Base-by-base conservation (phyloP, 1,284 basidiomycete genomes). In the Ceratobasidium sp. region DNA sequence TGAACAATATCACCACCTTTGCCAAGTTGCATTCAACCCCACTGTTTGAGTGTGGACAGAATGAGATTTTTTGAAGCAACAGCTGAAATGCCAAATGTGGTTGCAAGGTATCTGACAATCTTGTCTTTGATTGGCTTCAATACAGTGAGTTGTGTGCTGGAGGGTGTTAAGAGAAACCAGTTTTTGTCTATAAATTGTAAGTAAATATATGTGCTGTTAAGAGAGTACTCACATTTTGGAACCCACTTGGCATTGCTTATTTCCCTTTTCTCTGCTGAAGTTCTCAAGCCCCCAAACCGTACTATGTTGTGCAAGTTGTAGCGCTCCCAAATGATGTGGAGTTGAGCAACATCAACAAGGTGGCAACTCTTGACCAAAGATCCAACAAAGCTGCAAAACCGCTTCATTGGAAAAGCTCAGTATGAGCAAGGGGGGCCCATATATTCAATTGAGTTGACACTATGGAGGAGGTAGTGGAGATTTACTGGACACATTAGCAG, bases 401-500 rank as follows among this genome's bases (percentile, higher is more conserved):
- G 72, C 60, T 78, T 76, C 74, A 77, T 82, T 0, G 78, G 76
- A 65, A 80, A 83, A 0, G 80, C 79, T 82, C 81, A 83, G 58
- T 80, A 80, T 8, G 74, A 74, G 80, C 81, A 82, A 1, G 81
- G 79, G 3, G 79, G 81, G 0, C 81, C 79, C 12, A 13, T 15
- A 57, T 34, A n/a, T n/a, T n/a, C n/a, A n/a, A n/a, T n/a, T n/a
- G n/a, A n/a, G n/a, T n/a, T n/a, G n/a, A n/a, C n/a, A 13, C 32
- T 15, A 38, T 57, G 20, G 54, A 42, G 17, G 54, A 38, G 1
- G 25, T 38, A 38, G 20, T 27, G 15, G 12, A 15, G 13, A 57
- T 17, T n/a, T 25, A 17, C 22, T 13, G 15, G 12, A 15, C 17
- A 12, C 67, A 70, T 13, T 72, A 52, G 8, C 74, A 69, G 8